These are phyloP conservation scores for Colletotrichum sp. DNA, from an alignment of 2,329 filamentous ascomycete genomes.

Conservation along the genomic window DNA sequence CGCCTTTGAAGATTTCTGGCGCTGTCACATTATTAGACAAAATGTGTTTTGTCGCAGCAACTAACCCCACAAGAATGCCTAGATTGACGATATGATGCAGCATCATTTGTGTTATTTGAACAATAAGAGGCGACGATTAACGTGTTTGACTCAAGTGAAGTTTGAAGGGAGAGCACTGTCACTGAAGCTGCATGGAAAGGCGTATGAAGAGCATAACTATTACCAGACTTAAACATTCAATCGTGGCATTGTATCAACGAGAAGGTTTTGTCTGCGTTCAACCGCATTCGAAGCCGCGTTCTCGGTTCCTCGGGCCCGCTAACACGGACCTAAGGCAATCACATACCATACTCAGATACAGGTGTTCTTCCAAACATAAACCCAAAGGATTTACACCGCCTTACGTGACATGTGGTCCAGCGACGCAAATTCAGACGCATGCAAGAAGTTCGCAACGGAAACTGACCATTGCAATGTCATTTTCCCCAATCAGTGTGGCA, in stretches of 20 bases:
- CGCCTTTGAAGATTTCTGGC: neutral
- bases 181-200: neutral
- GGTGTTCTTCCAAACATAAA: neutral
- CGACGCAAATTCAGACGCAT: neutral
- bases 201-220: neutral
- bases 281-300: fast-evolving
- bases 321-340: neutral
- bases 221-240: neutral
- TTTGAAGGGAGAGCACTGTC: neutral
- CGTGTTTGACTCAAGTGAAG: fast-evolving
- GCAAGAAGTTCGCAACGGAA: neutral
- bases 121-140: fast-evolving
- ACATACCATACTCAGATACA: neutral
- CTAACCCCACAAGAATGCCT: neutral
- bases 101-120: neutral
- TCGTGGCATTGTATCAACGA: fast-evolving
- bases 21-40: neutral
- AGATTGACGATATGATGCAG: neutral
- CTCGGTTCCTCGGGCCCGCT: neutral
- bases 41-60: neutral
- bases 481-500: neutral
- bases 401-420: neutral
- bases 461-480: neutral
- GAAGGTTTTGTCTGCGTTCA: fast-evolving
- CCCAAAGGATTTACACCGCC: neutral